Percentiles rank a stretch among this genome's conserved stretches.
Evolutionary conservation across 345 rosid species (phyloP).

Genomic region (Rhodomyrtus tomentosa): DNA sequence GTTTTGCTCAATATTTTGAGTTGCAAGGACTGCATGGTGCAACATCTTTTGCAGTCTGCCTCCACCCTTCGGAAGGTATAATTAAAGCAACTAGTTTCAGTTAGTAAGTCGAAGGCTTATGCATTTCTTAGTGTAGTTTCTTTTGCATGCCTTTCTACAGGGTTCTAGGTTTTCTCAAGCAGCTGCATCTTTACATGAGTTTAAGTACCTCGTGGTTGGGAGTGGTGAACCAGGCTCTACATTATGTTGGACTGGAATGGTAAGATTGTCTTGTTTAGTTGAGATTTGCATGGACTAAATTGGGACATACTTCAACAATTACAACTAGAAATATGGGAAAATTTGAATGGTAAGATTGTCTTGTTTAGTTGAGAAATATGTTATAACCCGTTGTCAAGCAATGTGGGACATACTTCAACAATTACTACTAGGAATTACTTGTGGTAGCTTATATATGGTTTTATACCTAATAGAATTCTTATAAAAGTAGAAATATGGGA

Average conservation of each 20-base stretch:
- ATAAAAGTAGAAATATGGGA: background rate
- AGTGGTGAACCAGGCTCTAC: conserved; percentile 27
- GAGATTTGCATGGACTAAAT: background rate
- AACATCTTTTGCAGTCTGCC: conserved; percentile 86
- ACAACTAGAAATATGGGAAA: background rate
- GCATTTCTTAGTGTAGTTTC: background rate
- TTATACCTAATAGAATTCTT: background rate
- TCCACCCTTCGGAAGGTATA: conserved; percentile 90
- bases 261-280: conserved; percentile 9
- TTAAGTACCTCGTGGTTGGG: conserved; percentile 50
- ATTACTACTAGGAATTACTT: background rate
- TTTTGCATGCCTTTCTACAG: conserved; percentile 24
- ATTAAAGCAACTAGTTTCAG: background rate
- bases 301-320: background rate
- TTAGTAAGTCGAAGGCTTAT: background rate
- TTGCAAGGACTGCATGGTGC: conserved; percentile 41
- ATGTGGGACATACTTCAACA: background rate
- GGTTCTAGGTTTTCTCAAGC: conserved; percentile 85
- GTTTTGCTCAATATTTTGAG: conserved; percentile 73
- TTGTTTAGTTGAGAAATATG: too few species aligned
- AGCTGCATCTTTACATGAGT: conserved; percentile 78
- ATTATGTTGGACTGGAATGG: conserved; percentile 88
- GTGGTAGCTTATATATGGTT: background rate
- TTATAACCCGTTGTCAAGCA: too few species aligned
- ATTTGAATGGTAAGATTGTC: too few species aligned